Percentiles rank a stretch among this genome's conserved stretches.
These are phyloP conservation scores for Saussurea involucrata DNA, from an alignment of 129 eudicot genomes.

Conservation along the genomic window DNA sequence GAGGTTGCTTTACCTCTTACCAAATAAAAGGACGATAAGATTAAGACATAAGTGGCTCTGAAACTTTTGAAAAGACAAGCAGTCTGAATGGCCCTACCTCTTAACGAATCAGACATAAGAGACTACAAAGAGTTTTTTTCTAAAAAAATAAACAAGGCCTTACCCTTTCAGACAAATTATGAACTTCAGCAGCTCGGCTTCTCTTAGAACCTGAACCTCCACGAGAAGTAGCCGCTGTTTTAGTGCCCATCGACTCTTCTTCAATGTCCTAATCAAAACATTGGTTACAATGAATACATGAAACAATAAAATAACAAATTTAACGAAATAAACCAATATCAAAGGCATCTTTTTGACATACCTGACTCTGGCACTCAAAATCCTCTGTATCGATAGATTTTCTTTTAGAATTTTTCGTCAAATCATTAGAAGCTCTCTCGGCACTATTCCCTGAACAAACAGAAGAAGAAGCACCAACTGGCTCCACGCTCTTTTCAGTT, in stretches of 20 bases:
- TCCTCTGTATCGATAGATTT: constrained; percentile 69
- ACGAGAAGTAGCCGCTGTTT: constrained; percentile 47
- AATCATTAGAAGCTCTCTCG: constrained; percentile 72
- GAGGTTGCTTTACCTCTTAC: too few species aligned
- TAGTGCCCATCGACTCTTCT: constrained; percentile 61
- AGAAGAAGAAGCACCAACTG: constrained; percentile 71
- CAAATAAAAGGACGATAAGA: too few species aligned
- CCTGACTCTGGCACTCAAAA: constrained; percentile 74
- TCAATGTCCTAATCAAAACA: constrained; percentile 63
- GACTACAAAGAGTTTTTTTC: too few species aligned
- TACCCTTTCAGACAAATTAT: constrained; percentile 96
- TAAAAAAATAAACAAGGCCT: too few species aligned
- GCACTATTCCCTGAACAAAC: constrained; percentile 92
- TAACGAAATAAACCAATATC: background rate
- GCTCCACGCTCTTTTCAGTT: constrained; percentile 52
- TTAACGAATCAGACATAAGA: too few species aligned
- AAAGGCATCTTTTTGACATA: constrained; percentile 31
- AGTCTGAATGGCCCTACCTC: too few species aligned
- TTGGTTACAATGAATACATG: background rate
- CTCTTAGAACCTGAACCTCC: constrained; percentile 81
- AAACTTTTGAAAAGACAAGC: too few species aligned
- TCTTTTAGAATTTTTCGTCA: constrained; percentile 52
- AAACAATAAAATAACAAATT: background rate
- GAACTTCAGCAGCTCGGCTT: constrained; percentile 99
- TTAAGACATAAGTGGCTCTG: too few species aligned